Base-by-base conservation (phyloP, 2,329 filamentous ascomycete species). In the Elsinoe australis region DNA sequence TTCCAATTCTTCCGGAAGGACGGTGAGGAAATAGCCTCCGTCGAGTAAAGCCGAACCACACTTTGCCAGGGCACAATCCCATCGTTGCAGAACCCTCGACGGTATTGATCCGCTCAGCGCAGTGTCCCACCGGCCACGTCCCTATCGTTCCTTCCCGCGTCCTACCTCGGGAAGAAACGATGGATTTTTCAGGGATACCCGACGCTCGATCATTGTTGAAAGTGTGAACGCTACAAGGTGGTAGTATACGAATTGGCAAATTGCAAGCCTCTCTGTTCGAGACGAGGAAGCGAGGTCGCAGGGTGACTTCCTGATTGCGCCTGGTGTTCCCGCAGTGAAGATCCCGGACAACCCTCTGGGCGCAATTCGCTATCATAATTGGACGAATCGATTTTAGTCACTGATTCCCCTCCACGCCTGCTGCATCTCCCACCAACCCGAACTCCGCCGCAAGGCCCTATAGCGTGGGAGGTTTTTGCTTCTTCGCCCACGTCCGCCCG, bases 401-500 rank as follows among this genome's bases (percentile, higher is more conserved):
- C 39, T 31, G 9, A n/a, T n/a, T n/a, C 21, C 35, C 18, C 35
- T 19, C 35, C 35, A 29, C 26, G 6, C 26, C 26, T 6, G 26
- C 14, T 32, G 28, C 39, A 31, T 21, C 26, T 39, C 35, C 15
- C 12, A 12, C 26, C 39, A 32, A 44, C 39, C 39, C 39, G 39
- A 44, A 12, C 39, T 44, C 39, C 39, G 39, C 39, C 39, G 39
- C 39, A 44, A 26, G 22, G 8, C 29, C 3, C n/a, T 7, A 14
- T 12, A 28, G 21, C 39, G 22, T 29, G 26, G 22, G 26, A 26
- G 39, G 24, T 31, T 47, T 42, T 50, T 50, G 14, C 34, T 31
- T 26, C 41, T 46, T 39, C 35, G n/a, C 26, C 49, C 33, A 38
- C 49, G 46, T n/a, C 46, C 24, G 24, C 32, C 33, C 26, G 34